Percentiles rank a stretch among this genome's conserved stretches.
Conservation (phyloP, 2,329 filamentous ascomycete genomes). For the Pestalotiopsis fici region DNA sequence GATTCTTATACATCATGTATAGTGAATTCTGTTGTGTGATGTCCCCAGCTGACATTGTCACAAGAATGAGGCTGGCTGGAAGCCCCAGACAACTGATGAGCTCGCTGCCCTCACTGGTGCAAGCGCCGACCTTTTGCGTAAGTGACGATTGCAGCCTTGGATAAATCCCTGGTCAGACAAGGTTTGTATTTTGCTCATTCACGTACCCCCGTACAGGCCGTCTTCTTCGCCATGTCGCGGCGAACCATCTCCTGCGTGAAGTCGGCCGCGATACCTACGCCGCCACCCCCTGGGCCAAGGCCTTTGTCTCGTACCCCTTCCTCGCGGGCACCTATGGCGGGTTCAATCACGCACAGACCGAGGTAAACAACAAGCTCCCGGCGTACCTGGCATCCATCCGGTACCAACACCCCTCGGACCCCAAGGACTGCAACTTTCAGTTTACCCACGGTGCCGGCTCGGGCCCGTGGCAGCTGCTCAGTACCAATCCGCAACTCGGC, state of each 20-base stretch:
- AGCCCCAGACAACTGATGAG: neutral
- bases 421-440: neutral
- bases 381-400: neutral
- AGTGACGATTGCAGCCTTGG: neutral
- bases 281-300: conserved; percentile 31
- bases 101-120: neutral
- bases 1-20: neutral
- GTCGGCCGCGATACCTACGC: conserved; percentile 32
- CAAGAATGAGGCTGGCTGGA: neutral
- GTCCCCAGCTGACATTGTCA: neutral
- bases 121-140: neutral
- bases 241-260: conserved; percentile 35
- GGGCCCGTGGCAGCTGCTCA: conserved; percentile 33
- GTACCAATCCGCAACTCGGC: conserved; percentile 26
- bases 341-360: conserved; percentile 31
- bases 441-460: neutral
- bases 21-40: too few relatives aligned
- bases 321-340: conserved; percentile 32
- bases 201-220: conserved; percentile 22
- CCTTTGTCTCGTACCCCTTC: conserved; percentile 27
- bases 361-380: neutral
- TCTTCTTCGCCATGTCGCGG: conserved; percentile 35
- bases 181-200: neutral
- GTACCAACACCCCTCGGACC: neutral
- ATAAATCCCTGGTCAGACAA: neutral